Conservation (phyloP, 257 asterid genomes). For the Coffea canephora region DNA sequence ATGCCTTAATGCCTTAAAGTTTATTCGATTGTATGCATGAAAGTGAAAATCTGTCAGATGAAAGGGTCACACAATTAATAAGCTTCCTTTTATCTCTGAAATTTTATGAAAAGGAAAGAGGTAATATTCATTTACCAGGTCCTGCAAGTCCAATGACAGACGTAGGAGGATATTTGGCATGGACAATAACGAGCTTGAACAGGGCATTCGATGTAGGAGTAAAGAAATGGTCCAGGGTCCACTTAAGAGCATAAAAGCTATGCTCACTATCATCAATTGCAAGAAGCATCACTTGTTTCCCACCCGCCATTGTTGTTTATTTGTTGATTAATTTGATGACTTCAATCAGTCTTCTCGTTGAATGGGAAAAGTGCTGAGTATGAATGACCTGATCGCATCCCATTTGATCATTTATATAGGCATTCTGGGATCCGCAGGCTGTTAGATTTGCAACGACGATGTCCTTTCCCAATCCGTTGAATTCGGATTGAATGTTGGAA, state of each 20-base stretch:
- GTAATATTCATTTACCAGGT: slow-evolving; percentile 19
- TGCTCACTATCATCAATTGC: slow-evolving; percentile 42
- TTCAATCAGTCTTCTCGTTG: not conserved
- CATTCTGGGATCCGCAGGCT: not conserved
- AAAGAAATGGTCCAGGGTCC: slow-evolving; percentile 36
- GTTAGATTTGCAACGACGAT: not conserved
- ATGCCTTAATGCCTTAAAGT: too few relatives aligned
- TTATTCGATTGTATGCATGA: too few relatives aligned
- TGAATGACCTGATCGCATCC: not conserved
- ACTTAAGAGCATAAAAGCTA: slow-evolving; percentile 41
- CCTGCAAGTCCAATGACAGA: slow-evolving; percentile 33
- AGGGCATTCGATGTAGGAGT: slow-evolving; percentile 9
- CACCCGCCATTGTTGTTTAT: slow-evolving; percentile 10
- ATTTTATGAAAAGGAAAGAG: not conserved
- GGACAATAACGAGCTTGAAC: slow-evolving; percentile 33
- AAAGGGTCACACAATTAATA: not conserved
- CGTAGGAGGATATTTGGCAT: slow-evolving; percentile 28
- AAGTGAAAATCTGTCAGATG: too few relatives aligned
- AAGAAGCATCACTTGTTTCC: slow-evolving; percentile 36
- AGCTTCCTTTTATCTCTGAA: not conserved
- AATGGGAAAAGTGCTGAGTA: not conserved
- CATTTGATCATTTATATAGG: not conserved
- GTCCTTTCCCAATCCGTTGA: not conserved
- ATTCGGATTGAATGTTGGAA: not conserved
- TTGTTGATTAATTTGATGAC: not conserved